These are phyloP conservation scores for Larix kaempferi DNA, from an alignment of 75 land plant species.

Conservation along the genomic window DNA sequence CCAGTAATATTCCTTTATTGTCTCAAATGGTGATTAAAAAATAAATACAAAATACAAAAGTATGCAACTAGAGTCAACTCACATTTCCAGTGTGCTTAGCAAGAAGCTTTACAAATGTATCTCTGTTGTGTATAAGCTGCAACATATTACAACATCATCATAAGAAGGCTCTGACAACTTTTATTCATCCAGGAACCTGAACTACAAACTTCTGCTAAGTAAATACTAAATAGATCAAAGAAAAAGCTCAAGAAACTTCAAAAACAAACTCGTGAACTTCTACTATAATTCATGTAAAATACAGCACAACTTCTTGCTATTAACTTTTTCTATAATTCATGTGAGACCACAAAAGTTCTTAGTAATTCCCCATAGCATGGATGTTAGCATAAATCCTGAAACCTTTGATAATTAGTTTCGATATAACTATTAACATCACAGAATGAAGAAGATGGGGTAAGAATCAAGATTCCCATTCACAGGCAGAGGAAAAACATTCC, in stretches of 20 bases:
- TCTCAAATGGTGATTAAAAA: not conserved
- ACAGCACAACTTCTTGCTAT: not conserved
- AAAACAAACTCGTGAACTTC: not conserved
- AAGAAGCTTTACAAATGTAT: constrained; percentile 24
- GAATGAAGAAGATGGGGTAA: too few species aligned
- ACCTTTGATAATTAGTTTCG: too few species aligned
- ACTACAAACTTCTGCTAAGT: not conserved
- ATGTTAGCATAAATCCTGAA: too few species aligned
- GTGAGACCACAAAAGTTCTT: too few species aligned
- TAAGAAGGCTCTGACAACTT: not conserved
- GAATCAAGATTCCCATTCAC: too few species aligned
- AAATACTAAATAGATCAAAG: not conserved
- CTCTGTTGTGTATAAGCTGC: constrained; percentile 42
- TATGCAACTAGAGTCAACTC: constrained; percentile 9
- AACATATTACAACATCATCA: not conserved
- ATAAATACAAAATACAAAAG: not conserved
- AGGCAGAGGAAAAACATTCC: too few species aligned
- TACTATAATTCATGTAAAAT: not conserved
- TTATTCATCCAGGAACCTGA: not conserved
- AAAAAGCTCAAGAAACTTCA: not conserved
- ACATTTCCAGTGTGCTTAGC: constrained; percentile 53
- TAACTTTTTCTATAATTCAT: too few species aligned
- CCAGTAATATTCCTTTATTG: not conserved
- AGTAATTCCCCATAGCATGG: too few species aligned
- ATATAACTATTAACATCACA: too few species aligned